phyloP scores from a whole-genome alignment of 768 basidiomycete species.

The Dentipellis fragilis region DNA sequence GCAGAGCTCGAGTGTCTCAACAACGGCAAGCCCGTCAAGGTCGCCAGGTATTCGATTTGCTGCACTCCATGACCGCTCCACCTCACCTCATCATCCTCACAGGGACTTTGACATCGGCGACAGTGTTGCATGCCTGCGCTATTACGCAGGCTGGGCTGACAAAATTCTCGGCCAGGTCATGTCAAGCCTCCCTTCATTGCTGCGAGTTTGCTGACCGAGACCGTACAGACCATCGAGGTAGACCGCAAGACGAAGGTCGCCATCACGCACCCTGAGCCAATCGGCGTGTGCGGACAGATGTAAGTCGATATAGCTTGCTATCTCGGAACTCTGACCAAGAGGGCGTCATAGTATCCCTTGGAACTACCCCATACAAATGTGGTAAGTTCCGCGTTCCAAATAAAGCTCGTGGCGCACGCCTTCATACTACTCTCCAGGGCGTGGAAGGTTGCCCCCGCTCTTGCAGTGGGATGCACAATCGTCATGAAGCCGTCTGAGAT shows the following conservation, averaged over 20 bases:
- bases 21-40: constrained; percentile 81
- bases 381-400: constrained; percentile 28
- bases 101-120: constrained; percentile 81
- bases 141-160: constrained; percentile 95
- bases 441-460: constrained; percentile 91
- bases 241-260: constrained; percentile 74
- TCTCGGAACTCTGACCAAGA: neutral
- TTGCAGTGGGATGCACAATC: constrained; percentile 86
- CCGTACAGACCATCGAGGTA: constrained; percentile 59
- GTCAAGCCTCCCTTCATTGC: constrained; percentile 11
- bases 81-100: neutral
- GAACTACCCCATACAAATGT: constrained; percentile 90
- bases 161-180: constrained; percentile 80
- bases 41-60: constrained; percentile 30
- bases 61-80: constrained; percentile 19
- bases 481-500: constrained; percentile 93
- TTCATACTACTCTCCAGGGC: constrained; percentile 31
- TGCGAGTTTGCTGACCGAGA: neutral
- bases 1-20: constrained; percentile 81
- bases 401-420: neutral
- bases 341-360: constrained; percentile 59
- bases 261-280: constrained; percentile 81
- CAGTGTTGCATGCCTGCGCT: constrained; percentile 67
- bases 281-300: constrained; percentile 95
- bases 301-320: constrained; percentile 21